phyloP scores from a whole-genome alignment of 768 basidiomycete genomes.

The Leccinum pellstonianum region DNA sequence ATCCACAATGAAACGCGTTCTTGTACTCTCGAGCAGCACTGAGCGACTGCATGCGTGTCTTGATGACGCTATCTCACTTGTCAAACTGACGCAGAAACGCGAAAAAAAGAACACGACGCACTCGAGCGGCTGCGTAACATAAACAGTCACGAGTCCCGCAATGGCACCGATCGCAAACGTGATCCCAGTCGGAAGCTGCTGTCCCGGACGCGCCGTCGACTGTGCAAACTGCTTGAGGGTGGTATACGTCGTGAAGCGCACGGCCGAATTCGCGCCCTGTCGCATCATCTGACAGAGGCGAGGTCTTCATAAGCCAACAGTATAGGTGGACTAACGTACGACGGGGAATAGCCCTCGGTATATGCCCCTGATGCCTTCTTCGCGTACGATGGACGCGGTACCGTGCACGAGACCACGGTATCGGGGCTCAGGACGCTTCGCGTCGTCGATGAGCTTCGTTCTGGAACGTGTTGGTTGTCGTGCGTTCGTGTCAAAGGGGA shows the following conservation, averaged over 20 bases:
- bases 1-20: constrained; percentile 95
- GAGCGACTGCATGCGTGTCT: constrained; percentile 97
- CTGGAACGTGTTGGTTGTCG: constrained; percentile 40
- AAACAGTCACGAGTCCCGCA: constrained; percentile 94
- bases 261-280: constrained; percentile 96
- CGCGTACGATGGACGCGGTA: constrained; percentile 70
- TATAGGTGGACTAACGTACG: constrained; percentile 46
- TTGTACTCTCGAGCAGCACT: constrained; percentile 80
- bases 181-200: constrained; percentile 78
- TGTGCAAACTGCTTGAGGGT: constrained; percentile 93
- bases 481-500: not conserved
- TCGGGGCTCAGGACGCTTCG: constrained; percentile 78
- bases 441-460: constrained; percentile 96
- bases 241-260: constrained; percentile 93
- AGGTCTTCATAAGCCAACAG: not conserved
- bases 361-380: constrained; percentile 82
- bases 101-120: constrained; percentile 32
- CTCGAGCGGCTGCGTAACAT: constrained; percentile 86
- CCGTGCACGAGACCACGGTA: constrained; percentile 90
- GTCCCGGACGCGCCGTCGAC: constrained; percentile 78
- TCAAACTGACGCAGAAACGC: not conserved
- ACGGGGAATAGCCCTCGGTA: constrained; percentile 95
- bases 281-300: constrained; percentile 74
- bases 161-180: constrained; percentile 94
- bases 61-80: constrained; percentile 68